Percentiles rank a stretch among this genome's conserved stretches.
phyloP scores from a whole-genome alignment of 495 filamentous ascomycete genomes.

The Lasiosphaeria miniovina region DNA sequence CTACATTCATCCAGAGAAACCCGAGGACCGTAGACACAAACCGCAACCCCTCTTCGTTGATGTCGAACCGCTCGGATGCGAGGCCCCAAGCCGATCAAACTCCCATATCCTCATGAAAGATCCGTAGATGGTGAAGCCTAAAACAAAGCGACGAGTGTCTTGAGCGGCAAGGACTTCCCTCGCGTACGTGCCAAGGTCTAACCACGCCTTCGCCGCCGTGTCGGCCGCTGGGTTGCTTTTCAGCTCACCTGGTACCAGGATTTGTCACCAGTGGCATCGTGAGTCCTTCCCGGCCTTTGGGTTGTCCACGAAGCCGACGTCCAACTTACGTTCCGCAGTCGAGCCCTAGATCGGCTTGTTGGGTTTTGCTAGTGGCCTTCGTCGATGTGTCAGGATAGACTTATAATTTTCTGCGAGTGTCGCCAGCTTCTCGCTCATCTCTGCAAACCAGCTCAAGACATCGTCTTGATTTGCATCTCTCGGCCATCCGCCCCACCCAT shows the following conservation, averaged over 20 bases:
- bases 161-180: slow-evolving; percentile 46
- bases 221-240: slow-evolving; percentile 47
- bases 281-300: slow-evolving; percentile 26
- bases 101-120: slow-evolving; percentile 38
- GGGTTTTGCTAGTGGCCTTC: slow-evolving; percentile 35
- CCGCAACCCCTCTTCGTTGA: slow-evolving; percentile 45
- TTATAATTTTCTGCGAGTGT: slow-evolving; percentile 24
- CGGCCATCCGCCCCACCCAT: slow-evolving; percentile 35
- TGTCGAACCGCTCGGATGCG: slow-evolving; percentile 45
- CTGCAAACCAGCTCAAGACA: slow-evolving; percentile 36
- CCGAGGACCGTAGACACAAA: slow-evolving; percentile 47
- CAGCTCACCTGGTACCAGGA: slow-evolving; percentile 46
- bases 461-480: slow-evolving; percentile 29
- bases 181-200: slow-evolving; percentile 43
- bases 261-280: slow-evolving; percentile 42
- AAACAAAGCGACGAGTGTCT: slow-evolving; percentile 45
- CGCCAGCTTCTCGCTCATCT: slow-evolving; percentile 32
- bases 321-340: slow-evolving; percentile 40
- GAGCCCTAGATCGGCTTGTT: slow-evolving; percentile 38
- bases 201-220: slow-evolving; percentile 32
- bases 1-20: slow-evolving; percentile 46
- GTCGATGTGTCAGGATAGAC: slow-evolving; percentile 20
- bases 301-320: slow-evolving; percentile 44
- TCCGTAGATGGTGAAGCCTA: slow-evolving; percentile 45
- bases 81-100: slow-evolving; percentile 50